A percentile compares a stretch with the other conserved stretches of the same genome.
Conservation (phyloP, 495 filamentous ascomycete species). For the Parathielavia hyrcaniae region DNA sequence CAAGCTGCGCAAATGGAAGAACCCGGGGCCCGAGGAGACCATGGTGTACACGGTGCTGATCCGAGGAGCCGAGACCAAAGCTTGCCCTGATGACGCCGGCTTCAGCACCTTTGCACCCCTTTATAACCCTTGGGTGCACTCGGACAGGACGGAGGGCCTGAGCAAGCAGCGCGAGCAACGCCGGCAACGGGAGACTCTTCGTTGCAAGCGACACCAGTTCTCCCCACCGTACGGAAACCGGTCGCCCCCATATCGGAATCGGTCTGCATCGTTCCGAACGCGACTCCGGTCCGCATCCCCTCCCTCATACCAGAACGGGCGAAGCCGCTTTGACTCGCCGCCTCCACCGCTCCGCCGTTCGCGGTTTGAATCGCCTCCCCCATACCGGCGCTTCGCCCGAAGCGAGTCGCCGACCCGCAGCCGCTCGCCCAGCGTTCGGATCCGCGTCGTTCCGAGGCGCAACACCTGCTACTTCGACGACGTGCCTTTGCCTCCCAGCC, state of each 20-base stretch:
- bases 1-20: slow-evolving; percentile 27
- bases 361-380: slow-evolving; percentile 10
- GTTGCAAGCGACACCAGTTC: slow-evolving; percentile 1
- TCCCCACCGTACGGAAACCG: slow-evolving; percentile 1
- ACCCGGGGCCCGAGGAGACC: not conserved
- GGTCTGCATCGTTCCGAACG: not conserved
- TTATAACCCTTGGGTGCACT: slow-evolving; percentile 22
- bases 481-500: not conserved
- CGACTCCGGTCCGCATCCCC: slow-evolving; percentile 7
- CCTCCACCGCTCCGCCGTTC: not conserved
- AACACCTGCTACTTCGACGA: not conserved
- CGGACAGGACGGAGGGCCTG: slow-evolving; percentile 15
- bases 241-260: slow-evolving; percentile 16
- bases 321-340: not conserved
- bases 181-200: not conserved
- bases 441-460: slow-evolving; percentile 11
- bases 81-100: not conserved
- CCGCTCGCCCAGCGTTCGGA: slow-evolving; percentile 11
- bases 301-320: slow-evolving; percentile 1
- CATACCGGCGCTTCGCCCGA: slow-evolving; percentile 5
- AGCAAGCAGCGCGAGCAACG: slow-evolving; percentile 9
- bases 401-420: slow-evolving; percentile 2
- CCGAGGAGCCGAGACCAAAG: slow-evolving; percentile 22
- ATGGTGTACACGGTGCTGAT: slow-evolving; percentile 25
- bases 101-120: not conserved